Base-by-base conservation (phyloP, 768 basidiomycete genomes). In the Mycena epipterygia region DNA sequence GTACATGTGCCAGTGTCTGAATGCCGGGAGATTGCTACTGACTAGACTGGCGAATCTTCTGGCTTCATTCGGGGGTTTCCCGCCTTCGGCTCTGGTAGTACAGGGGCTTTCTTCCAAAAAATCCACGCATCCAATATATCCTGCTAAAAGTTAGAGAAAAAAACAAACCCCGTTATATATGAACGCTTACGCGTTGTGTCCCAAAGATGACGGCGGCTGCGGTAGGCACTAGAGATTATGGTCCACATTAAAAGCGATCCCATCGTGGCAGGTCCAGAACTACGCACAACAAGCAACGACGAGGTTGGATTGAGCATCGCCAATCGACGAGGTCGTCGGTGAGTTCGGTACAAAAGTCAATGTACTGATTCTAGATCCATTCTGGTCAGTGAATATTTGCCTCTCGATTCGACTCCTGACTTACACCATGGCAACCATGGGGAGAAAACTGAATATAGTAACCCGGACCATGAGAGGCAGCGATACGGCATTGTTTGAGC, bases 71-170 rank as follows among this genome's bases (percentile, higher is more conserved):
- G 5, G 27, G 9, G n/a, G 16, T 37, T 44, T 25, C 23, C 19
- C 12, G 16, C 39, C 41, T 41, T 44, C 12, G 16, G 23, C 13
- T 39, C 41, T 16, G 7, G 33, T 35, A n/a, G 14, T 12, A 35
- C 9, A 39, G 35, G 23, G 12, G 2, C 35, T 23, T 58, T 58
- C 37, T 60, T 60, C 59, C 46, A 63, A 29, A 63, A 63, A 48
- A 63, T 63, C 59, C 59, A 60, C 13, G 41, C 51, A 55, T 56
- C 53, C 39, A 64, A n/a, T 30, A 64, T 64, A 25, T 52, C 48
- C 33, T 64, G 41, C 27, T 52, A n/a, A 46, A 52, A n/a, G 27
- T 63, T 16, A 49, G n/a, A 25, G 3, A 17, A 48, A 25, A 48
- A 63, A 19, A 3, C 6, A 35, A 32, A 14, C 23, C 6, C 14